phyloP scores from a whole-genome alignment of 306 rosid genomes.

The Glycyrrhiza uralensis region DNA sequence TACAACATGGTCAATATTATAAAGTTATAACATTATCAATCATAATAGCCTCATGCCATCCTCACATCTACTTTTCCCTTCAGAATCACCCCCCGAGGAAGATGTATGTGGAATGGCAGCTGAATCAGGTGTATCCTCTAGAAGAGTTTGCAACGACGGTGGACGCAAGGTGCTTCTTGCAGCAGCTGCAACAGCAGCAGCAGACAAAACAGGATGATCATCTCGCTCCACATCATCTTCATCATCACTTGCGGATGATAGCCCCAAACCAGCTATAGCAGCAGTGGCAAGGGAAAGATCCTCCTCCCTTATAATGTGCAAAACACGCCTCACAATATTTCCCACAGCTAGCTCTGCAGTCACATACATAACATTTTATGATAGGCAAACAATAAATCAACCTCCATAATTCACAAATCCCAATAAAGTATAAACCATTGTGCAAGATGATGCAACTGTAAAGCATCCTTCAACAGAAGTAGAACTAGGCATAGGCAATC shows the following conservation, averaged over 20 bases:
- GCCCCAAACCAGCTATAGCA: constrained; percentile 75
- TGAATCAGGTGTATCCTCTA: constrained; percentile 68
- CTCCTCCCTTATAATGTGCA: constrained; percentile 96
- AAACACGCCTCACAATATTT: constrained; percentile 92
- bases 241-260: constrained; percentile 76
- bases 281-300: constrained; percentile 82
- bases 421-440: background rate
- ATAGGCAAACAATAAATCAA: constrained; percentile 19
- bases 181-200: constrained; percentile 91
- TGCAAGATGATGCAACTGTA: background rate
- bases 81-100: constrained; percentile 95
- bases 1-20: background rate
- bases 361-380: constrained; percentile 25
- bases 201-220: constrained; percentile 72
- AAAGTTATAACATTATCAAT: constrained; percentile 17
- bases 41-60: constrained; percentile 20
- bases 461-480: constrained; percentile 10
- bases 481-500: background rate
- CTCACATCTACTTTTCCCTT: constrained; percentile 92
- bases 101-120: constrained; percentile 58
- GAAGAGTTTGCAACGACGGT: constrained; percentile 95
- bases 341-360: constrained; percentile 96
- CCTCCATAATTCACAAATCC: background rate
- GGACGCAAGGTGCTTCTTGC: constrained; percentile 96
- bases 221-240: constrained; percentile 72